A percentile compares a stretch with the other conserved stretches of the same genome.
Evolutionary conservation across 2,329 filamentous ascomycete genomes (phyloP).

Genomic region (Fonsecaea multimorphosa): DNA sequence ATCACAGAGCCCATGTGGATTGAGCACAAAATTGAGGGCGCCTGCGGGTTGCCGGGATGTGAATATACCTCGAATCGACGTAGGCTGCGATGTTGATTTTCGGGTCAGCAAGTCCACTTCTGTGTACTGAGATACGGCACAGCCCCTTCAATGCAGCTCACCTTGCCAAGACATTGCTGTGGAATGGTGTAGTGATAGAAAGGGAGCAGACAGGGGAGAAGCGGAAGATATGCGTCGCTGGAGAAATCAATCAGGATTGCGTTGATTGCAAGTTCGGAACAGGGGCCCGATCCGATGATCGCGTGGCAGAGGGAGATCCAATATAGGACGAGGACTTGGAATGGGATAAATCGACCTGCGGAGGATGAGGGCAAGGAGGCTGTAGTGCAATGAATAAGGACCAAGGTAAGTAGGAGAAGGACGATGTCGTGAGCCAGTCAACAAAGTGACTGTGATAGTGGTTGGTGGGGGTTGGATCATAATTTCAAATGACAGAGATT

Average conservation of each 20-base stretch:
- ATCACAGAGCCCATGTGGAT: background rate
- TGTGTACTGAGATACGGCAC: background rate
- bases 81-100: constrained; percentile 31
- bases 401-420: constrained; percentile 9
- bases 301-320: background rate
- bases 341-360: background rate
- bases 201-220: background rate
- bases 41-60: background rate
- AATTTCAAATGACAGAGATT: constrained; percentile 21
- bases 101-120: constrained; percentile 15
- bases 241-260: constrained; percentile 1
- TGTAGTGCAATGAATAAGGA: background rate
- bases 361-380: background rate
- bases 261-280: background rate
- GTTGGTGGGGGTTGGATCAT: constrained; percentile 1
- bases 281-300: background rate
- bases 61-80: constrained; percentile 38
- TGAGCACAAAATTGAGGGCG: background rate
- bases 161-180: constrained; percentile 40
- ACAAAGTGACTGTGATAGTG: background rate
- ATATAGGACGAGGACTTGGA: background rate
- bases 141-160: constrained; percentile 18
- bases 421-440: constrained; percentile 6
- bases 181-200: constrained; percentile 13
- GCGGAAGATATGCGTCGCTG: background rate